Base-by-base conservation (phyloP, 2,329 filamentous ascomycete genomes). In the Xylaria hypoxylon region DNA sequence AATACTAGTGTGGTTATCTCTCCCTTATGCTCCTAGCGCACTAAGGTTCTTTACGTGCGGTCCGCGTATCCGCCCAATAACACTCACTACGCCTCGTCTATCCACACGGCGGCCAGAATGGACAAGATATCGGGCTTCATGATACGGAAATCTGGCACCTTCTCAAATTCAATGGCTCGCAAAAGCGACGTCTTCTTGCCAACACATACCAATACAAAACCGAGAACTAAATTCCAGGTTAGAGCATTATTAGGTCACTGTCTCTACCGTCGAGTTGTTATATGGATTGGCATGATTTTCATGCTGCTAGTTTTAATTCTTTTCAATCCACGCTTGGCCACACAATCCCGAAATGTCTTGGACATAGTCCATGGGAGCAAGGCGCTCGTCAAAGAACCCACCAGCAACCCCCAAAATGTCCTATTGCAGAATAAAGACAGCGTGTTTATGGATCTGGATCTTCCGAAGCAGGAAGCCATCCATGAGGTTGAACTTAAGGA, bases 191-290 rank as follows among this genome's bases (percentile, higher is more conserved):
- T 67, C 19, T 71, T 72, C 19, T 72, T 80, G 19, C 78, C 77
- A 5, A 66, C 73, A 2, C 67, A 76, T 51, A 72, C 61, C 13
- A 73, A 76, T 45, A 70, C 65, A 2, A 75, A 78, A 59, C 72
- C 80, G 55, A 79, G 80, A 68, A 75, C 79, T 19, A 79, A 76
- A 60, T 75, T 84, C 55, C 77, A 81, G 60, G 73, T 85, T 24
- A 81, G 80, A 67, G 77, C 82, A 6, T 70, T 87, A 13, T 73
- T 87, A n/a, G 79, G 84, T 15, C 82, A 85, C 71, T 85, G 82
- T 70, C 77, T 86, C 40, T 86, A 86, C 71, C 81, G 84, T 45
- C 80, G 85, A 61, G 79, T 87, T 22, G 75, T 87, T 48, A 76
- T 85, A 73, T 87, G 85, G 85, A 79, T 78, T 5, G 66, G 82